Evolutionary conservation across 2,329 filamentous ascomycete species (phyloP).

Genomic region (Cladobotryum mycophilum): DNA sequence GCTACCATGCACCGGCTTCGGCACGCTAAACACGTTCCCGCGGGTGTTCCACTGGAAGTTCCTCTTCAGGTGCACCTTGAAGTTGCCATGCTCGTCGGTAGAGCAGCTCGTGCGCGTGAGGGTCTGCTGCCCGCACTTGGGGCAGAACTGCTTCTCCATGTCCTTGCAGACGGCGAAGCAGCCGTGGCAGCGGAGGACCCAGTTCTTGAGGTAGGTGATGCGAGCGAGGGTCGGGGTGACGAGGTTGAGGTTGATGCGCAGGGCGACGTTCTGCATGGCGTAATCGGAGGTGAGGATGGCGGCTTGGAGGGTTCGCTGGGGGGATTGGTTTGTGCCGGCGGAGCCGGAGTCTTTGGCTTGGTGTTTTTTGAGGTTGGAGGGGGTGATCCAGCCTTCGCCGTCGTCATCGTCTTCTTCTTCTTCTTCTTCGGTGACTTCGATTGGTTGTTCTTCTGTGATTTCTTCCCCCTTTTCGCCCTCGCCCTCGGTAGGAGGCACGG

Average conservation of each 20-base stretch:
- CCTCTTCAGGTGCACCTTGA: constrained; percentile 80
- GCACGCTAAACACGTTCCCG: constrained; percentile 87
- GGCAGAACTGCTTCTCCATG: constrained; percentile 87
- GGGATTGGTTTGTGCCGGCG: constrained; percentile 38
- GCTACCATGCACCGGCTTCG: constrained; percentile 78
- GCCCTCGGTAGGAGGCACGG: background rate
- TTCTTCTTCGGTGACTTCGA: constrained; percentile 16
- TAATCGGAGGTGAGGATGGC: constrained; percentile 94
- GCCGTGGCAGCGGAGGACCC: constrained; percentile 86
- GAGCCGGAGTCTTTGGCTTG: constrained; percentile 58
- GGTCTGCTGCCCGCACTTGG: constrained; percentile 80
- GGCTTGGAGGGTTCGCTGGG: constrained; percentile 66
- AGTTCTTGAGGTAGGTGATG: constrained; percentile 80
- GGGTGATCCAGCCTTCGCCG: constrained; percentile 86
- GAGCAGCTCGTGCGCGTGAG: constrained; percentile 80
- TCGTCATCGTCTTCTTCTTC: constrained; percentile 43
- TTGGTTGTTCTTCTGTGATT: constrained; percentile 17
- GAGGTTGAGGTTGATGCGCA: constrained; percentile 91
- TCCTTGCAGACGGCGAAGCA: constrained; percentile 83
- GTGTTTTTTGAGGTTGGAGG: constrained; percentile 81
- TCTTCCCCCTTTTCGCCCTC: constrained; percentile 8
- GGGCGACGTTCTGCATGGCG: constrained; percentile 93
- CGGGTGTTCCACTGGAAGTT: constrained; percentile 96
- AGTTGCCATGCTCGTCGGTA: constrained; percentile 72
- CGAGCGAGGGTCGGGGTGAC: constrained; percentile 72